Base-by-base conservation (phyloP, 139 green algal species). In the Deuterostichococcus epilithicus region DNA sequence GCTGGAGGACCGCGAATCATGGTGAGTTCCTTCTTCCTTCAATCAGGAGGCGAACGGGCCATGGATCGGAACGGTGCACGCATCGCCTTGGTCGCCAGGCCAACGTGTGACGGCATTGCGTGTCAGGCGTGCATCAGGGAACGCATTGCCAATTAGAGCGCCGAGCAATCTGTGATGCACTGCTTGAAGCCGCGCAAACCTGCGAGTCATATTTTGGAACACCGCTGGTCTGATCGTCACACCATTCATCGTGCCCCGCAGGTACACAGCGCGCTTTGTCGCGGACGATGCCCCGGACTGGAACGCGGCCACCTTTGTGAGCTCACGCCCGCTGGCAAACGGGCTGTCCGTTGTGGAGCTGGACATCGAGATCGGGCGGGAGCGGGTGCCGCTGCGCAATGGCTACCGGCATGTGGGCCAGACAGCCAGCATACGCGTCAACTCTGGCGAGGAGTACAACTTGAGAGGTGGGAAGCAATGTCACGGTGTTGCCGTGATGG, bases 211-310 rank as follows among this genome's bases (percentile, higher is more conserved):
- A n/a, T n/a, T n/a, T n/a, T n/a, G n/a, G n/a, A n/a, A n/a, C n/a
- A n/a, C n/a, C n/a, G n/a, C n/a, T n/a, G n/a, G n/a, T n/a, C n/a
- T n/a, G n/a, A n/a, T n/a, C n/a, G n/a, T n/a, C n/a, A n/a, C n/a
- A n/a, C n/a, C n/a, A n/a, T 82, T 66, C 82, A 92, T 84, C 82
- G 89, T 60, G 71, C 89, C 2, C 73, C 87, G 22, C 86, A 92
- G 52, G 89, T 93, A 93, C 63, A 82, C 86, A 30, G 76, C 89
- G 42, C 90, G 85, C 59, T 91, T 91, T 66, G 82, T 74, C 34
- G 88, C 87, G 1, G 77, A 88, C n/a, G 89, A 93, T 81, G 86
- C 89, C 75, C 91, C 91, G 0, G 88, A 94, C 60, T 96, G 91
- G 91, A 91, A 92, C 60, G 73, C 81, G 0, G 90, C 79, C 10